Percentiles rank a stretch among this genome's conserved stretches.
phyloP scores from a whole-genome alignment of 1,284 basidiomycete genomes.

The Ustilago tritici region DNA sequence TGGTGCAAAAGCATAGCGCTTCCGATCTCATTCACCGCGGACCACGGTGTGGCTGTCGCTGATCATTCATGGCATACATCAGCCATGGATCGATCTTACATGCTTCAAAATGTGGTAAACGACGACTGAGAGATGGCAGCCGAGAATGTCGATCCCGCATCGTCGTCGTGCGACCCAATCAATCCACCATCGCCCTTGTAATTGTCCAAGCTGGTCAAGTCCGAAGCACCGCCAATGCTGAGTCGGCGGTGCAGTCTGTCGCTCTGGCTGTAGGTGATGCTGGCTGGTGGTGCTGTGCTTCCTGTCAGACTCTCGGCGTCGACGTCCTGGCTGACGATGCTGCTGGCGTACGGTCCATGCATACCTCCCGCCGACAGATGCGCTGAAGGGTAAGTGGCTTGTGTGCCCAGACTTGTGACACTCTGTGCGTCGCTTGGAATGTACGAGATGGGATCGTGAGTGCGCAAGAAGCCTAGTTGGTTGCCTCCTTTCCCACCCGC shows the following conservation, averaged over 20 bases:
- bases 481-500: conserved; percentile 70
- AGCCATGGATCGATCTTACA: no score
- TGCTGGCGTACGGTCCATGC: conserved; percentile 55
- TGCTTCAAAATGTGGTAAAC: conserved; percentile 61
- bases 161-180: conserved; percentile 49
- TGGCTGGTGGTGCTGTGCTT: conserved; percentile 36
- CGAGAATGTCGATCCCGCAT: conserved; percentile 58
- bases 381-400: conserved; percentile 59
- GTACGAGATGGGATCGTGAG: conserved; percentile 91
- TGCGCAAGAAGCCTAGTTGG: conserved; percentile 90
- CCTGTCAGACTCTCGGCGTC: conserved; percentile 49
- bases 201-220: conserved; percentile 55
- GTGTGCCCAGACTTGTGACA: conserved; percentile 58
- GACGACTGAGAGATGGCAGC: conserved; percentile 61
- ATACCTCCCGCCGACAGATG: conserved; percentile 42
- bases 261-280: conserved; percentile 62
- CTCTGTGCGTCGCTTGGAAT: conserved; percentile 82
- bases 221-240: conserved; percentile 52
- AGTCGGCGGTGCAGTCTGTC: conserved; percentile 57
- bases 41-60: no score
- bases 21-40: no score
- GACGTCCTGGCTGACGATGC: conserved; percentile 60
- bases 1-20: no score
- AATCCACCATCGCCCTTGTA: conserved; percentile 61
- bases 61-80: no score